A percentile compares a stretch with the other conserved stretches of the same genome.
phyloP scores from a whole-genome alignment of 352 stramenopile genomes.

The Phytopythium litorale region DNA sequence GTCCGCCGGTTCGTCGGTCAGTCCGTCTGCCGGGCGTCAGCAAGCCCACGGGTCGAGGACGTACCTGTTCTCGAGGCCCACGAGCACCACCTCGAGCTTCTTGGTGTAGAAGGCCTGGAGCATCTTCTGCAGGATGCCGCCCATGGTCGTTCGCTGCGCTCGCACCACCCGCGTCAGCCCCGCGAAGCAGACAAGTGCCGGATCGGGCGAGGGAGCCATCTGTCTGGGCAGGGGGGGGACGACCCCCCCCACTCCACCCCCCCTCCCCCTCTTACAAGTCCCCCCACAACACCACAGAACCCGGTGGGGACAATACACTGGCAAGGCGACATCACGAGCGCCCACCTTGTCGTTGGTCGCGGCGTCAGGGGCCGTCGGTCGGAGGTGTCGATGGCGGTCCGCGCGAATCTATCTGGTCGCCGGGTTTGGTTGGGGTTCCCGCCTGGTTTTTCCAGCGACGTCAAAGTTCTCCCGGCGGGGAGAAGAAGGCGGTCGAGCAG shows the following conservation, averaged over 20 bases:
- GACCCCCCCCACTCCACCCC: not conserved
- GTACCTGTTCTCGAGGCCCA: conserved; percentile 95
- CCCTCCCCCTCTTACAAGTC: not conserved
- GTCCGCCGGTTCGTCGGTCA: conserved; percentile 1
- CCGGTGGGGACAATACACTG: no score
- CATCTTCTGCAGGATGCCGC: conserved; percentile 92
- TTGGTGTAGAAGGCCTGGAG: conserved; percentile 97
- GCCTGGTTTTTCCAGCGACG: not conserved
- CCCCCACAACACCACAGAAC: not conserved
- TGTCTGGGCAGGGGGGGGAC: not conserved
- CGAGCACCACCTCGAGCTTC: conserved; percentile 96
- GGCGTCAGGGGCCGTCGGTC: no score
- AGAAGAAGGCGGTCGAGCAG: not conserved
- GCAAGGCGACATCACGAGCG: no score
- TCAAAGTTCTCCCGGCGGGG: not conserved
- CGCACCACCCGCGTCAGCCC: not conserved
- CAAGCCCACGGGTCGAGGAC: conserved; percentile 2
- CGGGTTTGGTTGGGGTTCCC: not conserved
- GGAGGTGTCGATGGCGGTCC: not conserved
- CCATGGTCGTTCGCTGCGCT: conserved; percentile 58
- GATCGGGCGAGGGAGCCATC: not conserved
- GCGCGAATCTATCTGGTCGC: not conserved
- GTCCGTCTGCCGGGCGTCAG: not conserved
- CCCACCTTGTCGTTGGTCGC: not conserved
- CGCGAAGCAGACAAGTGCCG: not conserved